Base-by-base conservation (phyloP, 345 rosid genomes). In the Camelina neglecta region DNA sequence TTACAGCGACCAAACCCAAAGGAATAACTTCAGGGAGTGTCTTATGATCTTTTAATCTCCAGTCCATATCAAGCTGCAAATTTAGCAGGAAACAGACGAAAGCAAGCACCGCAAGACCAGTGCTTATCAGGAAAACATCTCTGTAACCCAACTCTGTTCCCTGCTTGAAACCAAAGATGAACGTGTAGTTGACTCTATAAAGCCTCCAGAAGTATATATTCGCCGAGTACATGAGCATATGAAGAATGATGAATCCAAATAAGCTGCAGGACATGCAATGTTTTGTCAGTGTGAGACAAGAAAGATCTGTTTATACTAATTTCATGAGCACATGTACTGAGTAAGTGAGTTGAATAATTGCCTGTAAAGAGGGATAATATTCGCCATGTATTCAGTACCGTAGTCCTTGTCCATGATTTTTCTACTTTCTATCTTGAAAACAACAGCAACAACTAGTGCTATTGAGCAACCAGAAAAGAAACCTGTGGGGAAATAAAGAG, bases 321-420 rank as follows among this genome's bases (percentile, higher is more conserved):
- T 36, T 69, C 29, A 3, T 42, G n/a, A 51, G 41, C 29, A 44
- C 11, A 53, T 33, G 39, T 48, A 63, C 60, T 11, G 16, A 69
- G 38, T 29, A 24, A 49, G 24, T 16, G 45, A 72, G 11, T 66
- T 72, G 65, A 60, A 54, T 58, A 54, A 8, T 80, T 83, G 62
- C 95, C 95, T 89, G 85, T 89, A 89, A 67, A 89, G 89, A 2
- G 93, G 94, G 80, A 89, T 84, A 72, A 89, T 78, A 74, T 89
- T 89, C 60, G 82, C 86, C 85, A 86, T 80, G 85, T 86, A 87
- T 29, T 65, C 74, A 65, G 79, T 67, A 56, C 88, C 88, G 16
- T 80, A 85, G 65, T 63, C 60, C 78, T 79, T 81, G 21, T 80
- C 84, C 84, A 83, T 79, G 31, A 84, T 66, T 44, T 87, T 85